These are phyloP conservation scores for Nemania bipapillata DNA, from an alignment of 2,329 filamentous ascomycete genomes.

Conservation along the genomic window DNA sequence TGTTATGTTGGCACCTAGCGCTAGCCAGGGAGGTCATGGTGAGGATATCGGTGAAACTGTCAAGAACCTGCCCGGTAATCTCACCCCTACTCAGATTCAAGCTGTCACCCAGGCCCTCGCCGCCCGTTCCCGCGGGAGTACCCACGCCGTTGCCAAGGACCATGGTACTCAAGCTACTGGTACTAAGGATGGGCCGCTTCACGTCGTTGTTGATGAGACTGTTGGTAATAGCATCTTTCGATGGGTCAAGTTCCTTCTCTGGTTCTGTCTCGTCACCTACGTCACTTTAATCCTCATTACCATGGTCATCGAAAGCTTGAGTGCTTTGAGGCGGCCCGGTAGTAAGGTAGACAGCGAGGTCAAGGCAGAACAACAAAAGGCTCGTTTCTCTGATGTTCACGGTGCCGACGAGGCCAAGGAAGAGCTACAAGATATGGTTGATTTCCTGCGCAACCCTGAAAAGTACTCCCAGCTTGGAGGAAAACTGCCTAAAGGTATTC, in stretches of 20 bases:
- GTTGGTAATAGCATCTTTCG: constrained; percentile 82
- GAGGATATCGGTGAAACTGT: constrained; percentile 43
- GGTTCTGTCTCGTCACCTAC: constrained; percentile 82
- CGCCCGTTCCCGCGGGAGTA: constrained; percentile 74
- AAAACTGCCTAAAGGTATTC: constrained; percentile 95
- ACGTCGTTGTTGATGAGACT: constrained; percentile 95
- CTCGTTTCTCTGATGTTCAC: constrained; percentile 91
- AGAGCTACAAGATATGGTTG: constrained; percentile 94
- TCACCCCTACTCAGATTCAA: constrained; percentile 74
- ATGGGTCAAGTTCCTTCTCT: constrained; percentile 87
- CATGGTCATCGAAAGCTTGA: constrained; percentile 82
- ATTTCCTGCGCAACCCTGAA: constrained; percentile 92
- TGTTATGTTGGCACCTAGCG: constrained; percentile 52
- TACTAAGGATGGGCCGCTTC: constrained; percentile 83
- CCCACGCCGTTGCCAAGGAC: constrained; percentile 66
- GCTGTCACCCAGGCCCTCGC: constrained; percentile 85
- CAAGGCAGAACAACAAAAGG: constrained; percentile 90
- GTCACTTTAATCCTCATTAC: constrained; percentile 81
- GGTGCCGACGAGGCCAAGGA: constrained; percentile 98
- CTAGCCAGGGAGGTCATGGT: constrained; percentile 47
- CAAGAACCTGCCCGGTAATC: constrained; percentile 54
- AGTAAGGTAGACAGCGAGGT: constrained; percentile 80
- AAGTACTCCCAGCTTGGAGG: constrained; percentile 94
- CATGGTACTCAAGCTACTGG: constrained; percentile 67
- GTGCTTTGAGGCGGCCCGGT: constrained; percentile 80